Percentiles rank a stretch among this genome's conserved stretches.
Conservation (phyloP, 129 eudicot species). For the Helichrysum umbraculigerum region DNA sequence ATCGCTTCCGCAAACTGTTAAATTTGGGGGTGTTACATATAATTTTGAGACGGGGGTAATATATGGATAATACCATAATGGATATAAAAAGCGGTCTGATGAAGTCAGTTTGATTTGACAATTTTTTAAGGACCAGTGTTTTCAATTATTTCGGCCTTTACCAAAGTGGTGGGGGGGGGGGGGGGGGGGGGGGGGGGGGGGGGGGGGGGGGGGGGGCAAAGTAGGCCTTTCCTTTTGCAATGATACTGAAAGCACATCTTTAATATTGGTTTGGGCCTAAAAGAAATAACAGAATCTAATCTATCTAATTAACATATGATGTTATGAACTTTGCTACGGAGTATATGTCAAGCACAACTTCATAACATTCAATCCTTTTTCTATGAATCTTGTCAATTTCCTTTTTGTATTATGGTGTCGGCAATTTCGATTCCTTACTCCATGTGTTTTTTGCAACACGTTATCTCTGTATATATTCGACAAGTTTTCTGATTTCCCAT, state of each 20-base stretch:
- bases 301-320: not conserved
- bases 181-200: constrained; percentile 23
- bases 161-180: constrained; percentile 26
- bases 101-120: constrained; percentile 14
- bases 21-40: too few relatives aligned
- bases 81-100: too few relatives aligned
- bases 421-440: not conserved
- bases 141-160: constrained; percentile 15
- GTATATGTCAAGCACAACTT: not conserved
- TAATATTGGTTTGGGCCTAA: constrained; percentile 19
- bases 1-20: too few relatives aligned
- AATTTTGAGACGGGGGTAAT: too few relatives aligned
- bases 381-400: not conserved
- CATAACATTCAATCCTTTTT: not conserved
- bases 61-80: too few relatives aligned
- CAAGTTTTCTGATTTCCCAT: not conserved
- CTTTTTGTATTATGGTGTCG: not conserved
- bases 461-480: not conserved
- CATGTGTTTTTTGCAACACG: too few relatives aligned
- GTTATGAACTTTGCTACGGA: not conserved
- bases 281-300: too few relatives aligned
- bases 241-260: constrained; percentile 23
- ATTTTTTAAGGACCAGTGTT: constrained; percentile 7
- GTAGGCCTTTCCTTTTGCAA: constrained; percentile 12
- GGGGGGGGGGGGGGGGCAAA: constrained; percentile 34